Evolutionary conservation across 495 filamentous ascomycete species (phyloP).

Genomic region (Talaromyces trachyspermus): DNA sequence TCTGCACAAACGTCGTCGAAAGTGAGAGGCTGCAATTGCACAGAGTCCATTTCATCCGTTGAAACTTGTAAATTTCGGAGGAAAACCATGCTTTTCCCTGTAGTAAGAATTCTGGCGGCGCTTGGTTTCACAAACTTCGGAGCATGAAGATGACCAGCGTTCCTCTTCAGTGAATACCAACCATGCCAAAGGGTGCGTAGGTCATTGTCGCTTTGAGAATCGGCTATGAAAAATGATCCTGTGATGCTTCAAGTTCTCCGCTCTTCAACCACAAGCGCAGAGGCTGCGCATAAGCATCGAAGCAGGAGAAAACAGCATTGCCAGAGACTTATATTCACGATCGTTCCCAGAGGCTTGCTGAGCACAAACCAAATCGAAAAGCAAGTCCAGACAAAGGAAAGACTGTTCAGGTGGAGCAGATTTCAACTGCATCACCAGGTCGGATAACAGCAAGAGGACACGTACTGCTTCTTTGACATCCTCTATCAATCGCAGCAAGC

Average conservation of each 20-base stretch:
- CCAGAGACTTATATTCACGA: constrained; percentile 50
- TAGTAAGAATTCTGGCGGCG: constrained; percentile 65
- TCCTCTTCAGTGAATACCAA: constrained; percentile 57
- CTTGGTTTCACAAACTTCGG: constrained; percentile 67
- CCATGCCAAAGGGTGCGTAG: constrained; percentile 65
- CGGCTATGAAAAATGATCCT: constrained; percentile 64
- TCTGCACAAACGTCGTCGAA: constrained; percentile 48
- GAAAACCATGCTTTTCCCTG: constrained; percentile 83
- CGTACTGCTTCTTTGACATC: constrained; percentile 47
- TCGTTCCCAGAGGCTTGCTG: constrained; percentile 62
- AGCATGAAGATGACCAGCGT: constrained; percentile 48
- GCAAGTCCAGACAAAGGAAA: constrained; percentile 60
- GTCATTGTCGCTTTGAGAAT: constrained; percentile 49
- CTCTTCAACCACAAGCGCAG: constrained; percentile 80
- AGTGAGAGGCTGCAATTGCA: constrained; percentile 37
- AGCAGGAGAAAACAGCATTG: constrained; percentile 72
- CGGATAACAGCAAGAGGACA: constrained; percentile 48
- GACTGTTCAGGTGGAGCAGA: constrained; percentile 23
- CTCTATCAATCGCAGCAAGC: constrained; percentile 54
- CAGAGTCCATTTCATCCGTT: constrained; percentile 12
- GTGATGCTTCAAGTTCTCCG: constrained; percentile 56
- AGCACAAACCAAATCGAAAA: constrained; percentile 61
- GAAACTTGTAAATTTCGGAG: constrained; percentile 50
- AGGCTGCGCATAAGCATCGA: constrained; percentile 73
- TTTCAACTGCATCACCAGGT: constrained; percentile 30